Evolutionary conservation across 345 rosid species (phyloP).

Genomic region (Salix dunnii): DNA sequence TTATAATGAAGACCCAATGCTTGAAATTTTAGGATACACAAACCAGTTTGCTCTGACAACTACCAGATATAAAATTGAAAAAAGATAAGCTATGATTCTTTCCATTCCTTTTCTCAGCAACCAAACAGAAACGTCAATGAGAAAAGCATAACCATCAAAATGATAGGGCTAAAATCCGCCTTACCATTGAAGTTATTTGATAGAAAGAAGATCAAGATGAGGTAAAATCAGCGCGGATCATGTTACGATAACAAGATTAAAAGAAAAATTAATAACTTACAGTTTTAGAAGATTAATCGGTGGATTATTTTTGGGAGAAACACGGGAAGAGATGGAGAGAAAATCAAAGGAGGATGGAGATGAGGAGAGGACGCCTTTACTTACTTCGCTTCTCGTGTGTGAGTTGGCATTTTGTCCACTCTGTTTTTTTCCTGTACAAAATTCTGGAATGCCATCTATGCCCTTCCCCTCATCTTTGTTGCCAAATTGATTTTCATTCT

Average conservation of each 20-base stretch:
- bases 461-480: too few relatives aligned
- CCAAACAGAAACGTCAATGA: background rate
- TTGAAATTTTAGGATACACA: background rate
- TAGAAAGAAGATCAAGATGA: background rate
- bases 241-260: background rate
- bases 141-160: background rate
- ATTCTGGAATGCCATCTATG: too few relatives aligned
- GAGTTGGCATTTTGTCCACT: conserved; percentile 23
- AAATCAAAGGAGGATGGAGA: background rate
- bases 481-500: too few relatives aligned
- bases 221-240: background rate
- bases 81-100: background rate
- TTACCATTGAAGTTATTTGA: background rate
- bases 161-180: background rate
- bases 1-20: background rate
- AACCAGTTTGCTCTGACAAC: background rate
- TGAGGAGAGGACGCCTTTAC: background rate
- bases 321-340: background rate
- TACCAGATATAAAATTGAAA: background rate
- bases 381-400: conserved; percentile 1
- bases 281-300: background rate
- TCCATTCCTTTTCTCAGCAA: conserved; percentile 1
- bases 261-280: conserved; percentile 17
- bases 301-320: background rate
- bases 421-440: background rate